Conservation (phyloP, 2,329 filamentous ascomycete species). For the Chaetothyriales sp. region DNA sequence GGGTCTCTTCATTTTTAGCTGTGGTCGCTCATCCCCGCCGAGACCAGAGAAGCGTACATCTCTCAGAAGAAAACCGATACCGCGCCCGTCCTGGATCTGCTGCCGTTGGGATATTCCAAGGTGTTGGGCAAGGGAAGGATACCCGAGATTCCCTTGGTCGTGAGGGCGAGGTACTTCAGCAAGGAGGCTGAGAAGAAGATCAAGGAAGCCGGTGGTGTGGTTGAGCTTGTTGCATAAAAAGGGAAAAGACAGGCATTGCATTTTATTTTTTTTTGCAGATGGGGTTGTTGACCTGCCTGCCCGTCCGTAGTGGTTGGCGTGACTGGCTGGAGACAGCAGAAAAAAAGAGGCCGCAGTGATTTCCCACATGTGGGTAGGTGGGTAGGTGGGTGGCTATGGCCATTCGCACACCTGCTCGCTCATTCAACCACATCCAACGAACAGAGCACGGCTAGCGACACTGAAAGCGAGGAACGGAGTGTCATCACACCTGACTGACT, state of each 20-base stretch:
- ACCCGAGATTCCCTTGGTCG: conserved; percentile 82
- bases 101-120: conserved; percentile 95
- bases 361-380: no score
- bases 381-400: no score
- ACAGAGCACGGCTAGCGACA: not conserved
- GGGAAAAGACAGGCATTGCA: not conserved
- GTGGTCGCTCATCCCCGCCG: conserved; percentile 83
- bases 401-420: no score
- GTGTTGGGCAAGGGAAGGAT: conserved; percentile 96
- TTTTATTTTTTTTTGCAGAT: not conserved
- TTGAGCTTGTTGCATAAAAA: conserved; percentile 81
- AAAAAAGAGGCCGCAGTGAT: no score
- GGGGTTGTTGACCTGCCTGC: no score
- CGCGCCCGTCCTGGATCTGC: conserved; percentile 94
- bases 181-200: conserved; percentile 98
- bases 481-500: not conserved
- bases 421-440: not conserved
- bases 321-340: no score
- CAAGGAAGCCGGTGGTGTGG: conserved; percentile 88
- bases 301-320: no score
- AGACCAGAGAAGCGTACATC: conserved; percentile 89
- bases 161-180: conserved; percentile 89
- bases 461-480: not conserved
- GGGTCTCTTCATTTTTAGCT: conserved; percentile 43
- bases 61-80: conserved; percentile 69